Base-by-base conservation (phyloP, 2,329 filamentous ascomycete species). In the Calycina herbarum region DNA sequence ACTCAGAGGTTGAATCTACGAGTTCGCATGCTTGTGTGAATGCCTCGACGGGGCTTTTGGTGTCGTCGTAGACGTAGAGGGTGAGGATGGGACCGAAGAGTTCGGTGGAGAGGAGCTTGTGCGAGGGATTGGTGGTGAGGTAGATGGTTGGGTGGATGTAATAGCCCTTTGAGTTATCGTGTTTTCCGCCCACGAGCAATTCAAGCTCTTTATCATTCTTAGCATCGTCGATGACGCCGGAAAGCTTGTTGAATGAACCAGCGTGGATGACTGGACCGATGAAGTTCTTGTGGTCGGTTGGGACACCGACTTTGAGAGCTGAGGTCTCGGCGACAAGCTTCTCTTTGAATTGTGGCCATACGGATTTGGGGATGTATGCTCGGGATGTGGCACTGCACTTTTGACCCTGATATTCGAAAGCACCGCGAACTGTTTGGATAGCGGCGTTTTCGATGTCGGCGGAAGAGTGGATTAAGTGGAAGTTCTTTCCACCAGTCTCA, bases 401-500 rank as follows among this genome's bases (percentile, higher is more conserved):
- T 78, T 96, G 93, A 60, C 93, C 93, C 77, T 95, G 92, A 82
- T 89, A 96, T 78, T 96, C 93, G 75, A 96, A 96, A 2, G 93
- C 92, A 59, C 91, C 92, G 64, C 93, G 91, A 38, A 96, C 86
- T 5, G 92, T 95, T 78, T 96, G 90, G 70, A 91, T 83, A 40
- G 86, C 92, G 11, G 92, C 92, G 74, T 94, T 95, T 67, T 87
- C 81, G 60, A 95, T 79, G 72, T 96, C 90, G 48, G 93, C 93
- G 2, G 87, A 89, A 57, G 83, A 81, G 81, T 96, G 92, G 38
- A 96, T 79, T 62, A 96, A 79, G 78, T 96, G 93, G 83, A 94
- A 96, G 83, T 96, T 96, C 86, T 96, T 96, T 77, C 93, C 93
- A 67, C 93, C 92, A 33, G 93, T 96, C 83, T 96, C 93, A 67